phyloP scores from a whole-genome alignment of 106 monocot genomes.

The Vanilla planifolia region DNA sequence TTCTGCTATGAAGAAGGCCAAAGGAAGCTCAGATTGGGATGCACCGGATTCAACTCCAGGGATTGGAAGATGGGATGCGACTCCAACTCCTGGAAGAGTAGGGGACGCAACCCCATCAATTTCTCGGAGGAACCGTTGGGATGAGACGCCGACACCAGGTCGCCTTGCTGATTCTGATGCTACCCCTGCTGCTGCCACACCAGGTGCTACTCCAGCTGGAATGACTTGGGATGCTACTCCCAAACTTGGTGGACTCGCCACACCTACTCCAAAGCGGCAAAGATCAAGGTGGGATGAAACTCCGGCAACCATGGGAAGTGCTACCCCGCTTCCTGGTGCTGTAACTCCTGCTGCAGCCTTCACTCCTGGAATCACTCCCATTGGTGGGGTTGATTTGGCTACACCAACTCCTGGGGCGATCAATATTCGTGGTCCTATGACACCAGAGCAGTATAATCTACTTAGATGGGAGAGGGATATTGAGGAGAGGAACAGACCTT shows the following conservation, averaged over 20 bases:
- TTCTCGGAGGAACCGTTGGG: conserved; percentile 79
- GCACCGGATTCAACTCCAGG: conserved; percentile 77
- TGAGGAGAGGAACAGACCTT: conserved; percentile 84
- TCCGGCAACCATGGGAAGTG: conserved; percentile 72
- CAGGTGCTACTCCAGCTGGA: conserved; percentile 86
- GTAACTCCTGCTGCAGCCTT: conserved; percentile 72
- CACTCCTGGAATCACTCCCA: conserved; percentile 83
- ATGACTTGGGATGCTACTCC: conserved; percentile 99
- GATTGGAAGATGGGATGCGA: conserved; percentile 87
- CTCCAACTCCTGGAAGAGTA: conserved; percentile 85
- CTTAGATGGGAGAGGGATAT: conserved; percentile 94
- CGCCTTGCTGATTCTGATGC: conserved; percentile 77
- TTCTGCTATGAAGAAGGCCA: conserved; percentile 41
- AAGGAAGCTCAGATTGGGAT: conserved; percentile 80
- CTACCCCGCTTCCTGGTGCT: conserved; percentile 61
- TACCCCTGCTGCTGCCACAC: conserved; percentile 69
- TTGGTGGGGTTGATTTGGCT: conserved; percentile 76
- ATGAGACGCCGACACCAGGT: conserved; percentile 95
- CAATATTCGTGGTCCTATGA: conserved; percentile 65
- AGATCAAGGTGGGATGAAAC: conserved; percentile 99
- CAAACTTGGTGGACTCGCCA: conserved; percentile 70
- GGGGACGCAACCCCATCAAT: conserved; percentile 75
- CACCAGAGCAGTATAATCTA: conserved; percentile 91
- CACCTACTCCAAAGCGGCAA: conserved; percentile 91
- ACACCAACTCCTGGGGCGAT: conserved; percentile 82